Evolutionary conservation across 306 rosid genomes (phyloP), one percentile per base, ranked within the genome.

Genomic region (Castanea mollissima): DNA sequence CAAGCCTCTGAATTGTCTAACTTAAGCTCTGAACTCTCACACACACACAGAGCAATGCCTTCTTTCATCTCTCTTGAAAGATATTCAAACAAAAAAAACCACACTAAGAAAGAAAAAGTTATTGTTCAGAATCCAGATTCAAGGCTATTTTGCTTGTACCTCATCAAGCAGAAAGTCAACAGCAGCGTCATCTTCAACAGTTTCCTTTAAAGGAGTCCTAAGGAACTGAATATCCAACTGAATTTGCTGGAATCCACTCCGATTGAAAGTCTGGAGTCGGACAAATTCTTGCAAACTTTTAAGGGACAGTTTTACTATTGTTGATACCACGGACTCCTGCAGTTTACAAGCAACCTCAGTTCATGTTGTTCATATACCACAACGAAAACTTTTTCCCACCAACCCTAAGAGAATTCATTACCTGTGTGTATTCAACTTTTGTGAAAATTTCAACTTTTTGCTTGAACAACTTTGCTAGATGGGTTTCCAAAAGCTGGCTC

Each of bases 181-280:
- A 9, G 89, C 94, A 34, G 96, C 97, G 90, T 92, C 97, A 88
- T 92, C 97, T 85, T 90, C 97, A 68, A 91, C 94, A 27, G 77
- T 80, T 80, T 92, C 99, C 88, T 90, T 91, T 71, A 87, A 63
- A 56, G 96, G 93, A 80, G 87, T 86, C 84, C 97, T 90, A 41
- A 95, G 74, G 83, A 87, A 95, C 76, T 91, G 98, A 83, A 90
- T 87, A 87, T 95, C 99, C 83, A 95, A 82, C 77, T 95, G 99
- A 89, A 95, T 85, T 89, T 92, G 99, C 84, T 92, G 97, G 89
- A 95, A 95, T 82, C 99, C 99, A 72, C 98, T 95, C 71, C 98
- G 88, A 81, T 91, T 95, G 80, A 89, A 92, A 23, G 98, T 91
- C 68, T 92, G 97, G 80, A 90, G 97, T 23, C 97, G 89, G 38